phyloP scores from a whole-genome alignment of 768 basidiomycete genomes.

The Favolaschia claudopus region DNA sequence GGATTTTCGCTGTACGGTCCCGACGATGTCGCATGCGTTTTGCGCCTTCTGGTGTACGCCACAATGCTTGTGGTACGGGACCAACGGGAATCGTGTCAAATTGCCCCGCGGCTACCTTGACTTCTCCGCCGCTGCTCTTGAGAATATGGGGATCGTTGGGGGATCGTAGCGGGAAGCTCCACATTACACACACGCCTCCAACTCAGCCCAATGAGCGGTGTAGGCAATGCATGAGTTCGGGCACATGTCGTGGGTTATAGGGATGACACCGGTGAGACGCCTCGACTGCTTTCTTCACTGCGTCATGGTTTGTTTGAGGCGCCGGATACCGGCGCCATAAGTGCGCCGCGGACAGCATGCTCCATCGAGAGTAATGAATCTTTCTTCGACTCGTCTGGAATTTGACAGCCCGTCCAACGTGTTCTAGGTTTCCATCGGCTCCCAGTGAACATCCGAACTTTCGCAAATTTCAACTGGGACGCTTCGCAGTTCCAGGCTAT shows the following conservation, averaged over 20 bases:
- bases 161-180: slow-evolving; percentile 32
- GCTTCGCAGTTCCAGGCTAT: too few relatives aligned
- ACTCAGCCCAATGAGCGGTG: slow-evolving; percentile 40
- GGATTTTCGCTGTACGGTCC: slow-evolving; percentile 15
- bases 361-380: too few relatives aligned
- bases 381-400: too few relatives aligned
- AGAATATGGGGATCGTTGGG: slow-evolving; percentile 1
- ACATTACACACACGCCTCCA: slow-evolving; percentile 39
- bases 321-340: too few relatives aligned
- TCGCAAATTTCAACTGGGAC: too few relatives aligned
- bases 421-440: too few relatives aligned
- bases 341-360: too few relatives aligned
- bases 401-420: too few relatives aligned
- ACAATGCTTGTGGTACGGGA: slow-evolving; percentile 45
- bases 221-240: slow-evolving; percentile 45
- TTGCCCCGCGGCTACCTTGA: slow-evolving; percentile 30
- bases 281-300: slow-evolving; percentile 16
- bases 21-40: slow-evolving; percentile 30
- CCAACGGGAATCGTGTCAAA: slow-evolving; percentile 48
- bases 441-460: too few relatives aligned
- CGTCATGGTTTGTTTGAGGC: too few relatives aligned
- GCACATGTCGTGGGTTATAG: slow-evolving; percentile 47
- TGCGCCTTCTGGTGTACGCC: slow-evolving; percentile 29
- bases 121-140: not conserved
- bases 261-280: slow-evolving; percentile 39